Evolutionary conservation across 495 filamentous ascomycete species (phyloP).

Genomic region (Tuber borchii): DNA sequence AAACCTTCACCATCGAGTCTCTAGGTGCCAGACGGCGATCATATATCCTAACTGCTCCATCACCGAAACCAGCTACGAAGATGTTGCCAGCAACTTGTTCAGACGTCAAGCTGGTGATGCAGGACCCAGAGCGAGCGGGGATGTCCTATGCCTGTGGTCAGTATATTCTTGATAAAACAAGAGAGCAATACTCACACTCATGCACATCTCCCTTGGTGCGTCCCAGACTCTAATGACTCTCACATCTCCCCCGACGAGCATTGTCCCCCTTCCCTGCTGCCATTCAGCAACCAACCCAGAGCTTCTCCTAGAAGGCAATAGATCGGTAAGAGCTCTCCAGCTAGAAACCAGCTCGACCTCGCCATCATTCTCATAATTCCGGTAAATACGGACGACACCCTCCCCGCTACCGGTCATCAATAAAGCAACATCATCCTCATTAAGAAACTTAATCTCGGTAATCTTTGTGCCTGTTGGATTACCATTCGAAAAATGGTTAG

Average conservation of each 20-base stretch:
- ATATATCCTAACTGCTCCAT: conserved; percentile 92
- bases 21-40: conserved; percentile 76
- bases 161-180: conserved; percentile 3
- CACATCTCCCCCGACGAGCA: conserved; percentile 91
- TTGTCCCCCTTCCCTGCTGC: conserved; percentile 93
- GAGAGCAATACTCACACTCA: conserved; percentile 51
- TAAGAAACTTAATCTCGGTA: conserved; percentile 91
- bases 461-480: conserved; percentile 88
- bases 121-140: conserved; percentile 87
- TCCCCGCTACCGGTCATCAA: conserved; percentile 93
- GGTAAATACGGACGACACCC: conserved; percentile 87
- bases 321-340: conserved; percentile 86
- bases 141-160: conserved; percentile 58
- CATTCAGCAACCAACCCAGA: conserved; percentile 95
- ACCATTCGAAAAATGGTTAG: conserved; percentile 85
- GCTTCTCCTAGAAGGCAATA: conserved; percentile 84
- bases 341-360: conserved; percentile 79
- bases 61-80: conserved; percentile 92
- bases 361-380: conserved; percentile 69
- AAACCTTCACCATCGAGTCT: conserved; percentile 84
- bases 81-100: conserved; percentile 96
- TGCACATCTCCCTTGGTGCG: conserved; percentile 85
- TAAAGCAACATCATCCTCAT: conserved; percentile 93
- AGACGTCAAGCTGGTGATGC: conserved; percentile 89
- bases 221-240: conserved; percentile 95